Evolutionary conservation across 1,284 basidiomycete species (phyloP), one percentile per base, ranked within the genome.

Genomic region (Tylopilus orsonianus): DNA sequence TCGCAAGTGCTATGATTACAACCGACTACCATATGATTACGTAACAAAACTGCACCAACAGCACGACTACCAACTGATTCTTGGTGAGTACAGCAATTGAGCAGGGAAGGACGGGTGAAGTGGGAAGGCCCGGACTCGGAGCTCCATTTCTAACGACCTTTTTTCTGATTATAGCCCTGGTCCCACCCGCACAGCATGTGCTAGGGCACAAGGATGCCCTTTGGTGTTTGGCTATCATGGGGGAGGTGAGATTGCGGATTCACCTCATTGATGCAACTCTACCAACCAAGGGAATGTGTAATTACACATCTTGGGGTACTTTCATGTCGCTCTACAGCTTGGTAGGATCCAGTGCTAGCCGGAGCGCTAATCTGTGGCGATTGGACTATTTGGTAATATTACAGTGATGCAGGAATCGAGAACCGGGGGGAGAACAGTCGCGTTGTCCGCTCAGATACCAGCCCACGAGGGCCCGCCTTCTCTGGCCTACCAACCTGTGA

Each of bases 261-360:
- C 29, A 22, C 22, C 24, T 26, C 34, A 9, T 34, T 20, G 35
- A 40, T 19, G 16, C 14, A n/a, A 23, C 8, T 37, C 34, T 29
- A 34, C 18, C 12, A 18, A 27, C n/a, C 14, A 30, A 30, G 10
- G 8, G 14, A 46, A 44, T 14, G 13, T 20, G 6, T 42, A 18
- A 49, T 39, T n/a, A 8, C 4, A 30, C 3, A 14, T 37, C 4
- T 18, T 32, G 16, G 23, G 26, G 36, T 24, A 12, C n/a, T n/a
- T 44, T 32, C n/a, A n/a, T 41, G 23, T 46, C 5, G 44, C 33
- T 48, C 41, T 46, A 66, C 62, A 62, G 62, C 64, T 59, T 66
- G 60, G 60, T 46, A 19, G 8, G 9, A 35, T 62, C 57, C 64
- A 56, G 57, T 51, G 36, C 20, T n/a, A 33, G 13, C 49, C 49